Evolutionary conservation across 23 red algal genomes (phyloP), one percentile per base, ranked within the genome.

Genomic region (Gracilaria domingensis): DNA sequence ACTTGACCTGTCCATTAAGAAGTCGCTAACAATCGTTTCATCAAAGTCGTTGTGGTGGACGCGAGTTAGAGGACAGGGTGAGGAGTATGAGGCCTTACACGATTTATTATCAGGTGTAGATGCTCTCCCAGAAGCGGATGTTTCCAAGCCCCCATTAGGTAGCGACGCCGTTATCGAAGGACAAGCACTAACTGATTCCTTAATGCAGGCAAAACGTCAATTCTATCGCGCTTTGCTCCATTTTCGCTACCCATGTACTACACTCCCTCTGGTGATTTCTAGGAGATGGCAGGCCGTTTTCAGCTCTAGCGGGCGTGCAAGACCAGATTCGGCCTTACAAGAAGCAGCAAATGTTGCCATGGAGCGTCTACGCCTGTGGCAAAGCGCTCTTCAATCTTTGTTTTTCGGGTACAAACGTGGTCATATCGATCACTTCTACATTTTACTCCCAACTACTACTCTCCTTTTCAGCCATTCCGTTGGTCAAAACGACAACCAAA

Each of bases 311-410:
- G 35, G 26, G 4, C 38, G 57, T 29, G 24, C 76, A 65, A 58
- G 54, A 57, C 73, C 57, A 79, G 73, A 80, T 39, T 53, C 48
- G 6, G 57, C 87, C 9, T 29, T 66, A 32, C 51, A 79, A 20
- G 74, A 81, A 28, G 57, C 55, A 35, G 29, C 45, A 1, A 59
- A 64, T 28, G 66, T 81, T n/a, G 87, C 87, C 71, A 58, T 83
- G 49, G 67, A 92, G 33, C 73, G 89, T 42, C 37, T 92, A 44
- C 47, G 34, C 29, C 47, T 53, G 32, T 92, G 89, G 89, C 89
- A 92, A 62, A 75, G 67, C 49, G 89, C 89, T 7, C 80, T 92
- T 38, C 89, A 84, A 54, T 82, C 77, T 2, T 30, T 92, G 54
- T 92, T 71, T 84, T 92, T 84, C 42, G 89, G 77, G 1, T 92